These are phyloP conservation scores for Solanum hybrid DNA, from an alignment of 305 asterid genomes.

Conservation along the genomic window DNA sequence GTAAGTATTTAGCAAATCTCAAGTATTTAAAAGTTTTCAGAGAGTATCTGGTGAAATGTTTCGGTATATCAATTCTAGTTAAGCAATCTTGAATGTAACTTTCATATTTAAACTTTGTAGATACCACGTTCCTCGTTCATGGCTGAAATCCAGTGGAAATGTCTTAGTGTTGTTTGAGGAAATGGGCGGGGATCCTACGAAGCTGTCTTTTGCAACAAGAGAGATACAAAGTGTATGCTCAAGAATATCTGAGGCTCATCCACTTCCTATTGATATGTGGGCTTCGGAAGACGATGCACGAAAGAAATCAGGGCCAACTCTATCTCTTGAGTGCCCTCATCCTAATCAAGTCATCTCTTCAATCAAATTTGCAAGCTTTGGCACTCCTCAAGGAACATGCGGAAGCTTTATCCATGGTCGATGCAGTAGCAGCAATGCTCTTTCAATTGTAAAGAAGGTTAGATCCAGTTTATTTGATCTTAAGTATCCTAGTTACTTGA, in stretches of 20 bases:
- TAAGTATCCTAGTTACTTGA: not conserved
- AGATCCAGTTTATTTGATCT: not conserved
- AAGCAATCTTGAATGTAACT: not conserved
- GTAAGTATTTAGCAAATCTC: slow-evolving; percentile 29
- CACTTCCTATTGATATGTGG: slow-evolving; percentile 72
- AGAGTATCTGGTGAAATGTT: not conserved
- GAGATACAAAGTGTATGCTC: slow-evolving; percentile 61
- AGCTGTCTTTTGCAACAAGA: slow-evolving; percentile 53
- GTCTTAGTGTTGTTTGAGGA: slow-evolving; percentile 78
- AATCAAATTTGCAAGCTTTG: slow-evolving; percentile 81
- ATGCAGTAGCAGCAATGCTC: slow-evolving; percentile 67
- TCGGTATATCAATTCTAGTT: not conserved
- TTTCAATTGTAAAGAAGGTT: slow-evolving; percentile 59
- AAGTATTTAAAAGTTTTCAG: not conserved
- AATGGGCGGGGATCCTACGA: slow-evolving; percentile 79
- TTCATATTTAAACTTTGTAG: slow-evolving; percentile 28
- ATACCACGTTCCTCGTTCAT: slow-evolving; percentile 89
- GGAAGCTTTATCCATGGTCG: slow-evolving; percentile 80
- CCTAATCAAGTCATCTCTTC: slow-evolving; percentile 66
- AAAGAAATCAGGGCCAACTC: slow-evolving; percentile 32
- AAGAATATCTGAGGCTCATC: slow-evolving; percentile 59
- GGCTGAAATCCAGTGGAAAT: slow-evolving; percentile 70
- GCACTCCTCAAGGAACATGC: slow-evolving; percentile 79
- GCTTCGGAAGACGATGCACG: slow-evolving; percentile 30
- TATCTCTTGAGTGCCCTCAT: slow-evolving; percentile 56